A percentile compares a stretch with the other conserved stretches of the same genome.
These are phyloP conservation scores for Gracilaria gracilis DNA, from an alignment of 23 red algal genomes.

Conservation along the genomic window DNA sequence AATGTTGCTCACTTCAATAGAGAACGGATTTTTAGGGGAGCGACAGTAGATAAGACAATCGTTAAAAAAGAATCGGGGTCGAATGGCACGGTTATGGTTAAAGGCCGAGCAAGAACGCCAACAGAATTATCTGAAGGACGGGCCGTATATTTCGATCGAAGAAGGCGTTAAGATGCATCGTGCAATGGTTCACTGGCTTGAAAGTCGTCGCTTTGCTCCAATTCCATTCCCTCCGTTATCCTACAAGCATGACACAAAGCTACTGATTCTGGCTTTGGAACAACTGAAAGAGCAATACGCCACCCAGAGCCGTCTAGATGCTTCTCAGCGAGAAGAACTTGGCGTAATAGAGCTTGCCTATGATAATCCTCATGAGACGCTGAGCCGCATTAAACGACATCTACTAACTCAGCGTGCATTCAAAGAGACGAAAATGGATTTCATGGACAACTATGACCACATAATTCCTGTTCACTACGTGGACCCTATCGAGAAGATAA, in stretches of 20 bases:
- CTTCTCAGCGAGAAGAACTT: constrained; percentile 88
- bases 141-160: constrained; percentile 89
- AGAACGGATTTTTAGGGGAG: constrained; percentile 83
- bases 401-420: constrained; percentile 79
- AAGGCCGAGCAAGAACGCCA: constrained; percentile 92
- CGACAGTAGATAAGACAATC: constrained; percentile 94
- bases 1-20: constrained; percentile 83
- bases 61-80: constrained; percentile 94
- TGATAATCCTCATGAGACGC: constrained; percentile 90
- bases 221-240: constrained; percentile 92
- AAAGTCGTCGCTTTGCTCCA: constrained; percentile 80
- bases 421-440: constrained; percentile 87
- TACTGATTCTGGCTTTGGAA: constrained; percentile 93
- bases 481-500: constrained; percentile 93
- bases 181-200: constrained; percentile 93
- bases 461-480: constrained; percentile 88
- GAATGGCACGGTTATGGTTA: constrained; percentile 90
- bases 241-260: constrained; percentile 96
- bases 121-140: constrained; percentile 85
- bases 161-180: constrained; percentile 91
- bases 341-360: constrained; percentile 87
- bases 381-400: constrained; percentile 91
- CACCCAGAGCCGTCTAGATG: constrained; percentile 70
- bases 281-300: constrained; percentile 90
- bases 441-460: constrained; percentile 92